Conservation (phyloP, 306 rosid genomes). For the Aeschynomene evenia region DNA sequence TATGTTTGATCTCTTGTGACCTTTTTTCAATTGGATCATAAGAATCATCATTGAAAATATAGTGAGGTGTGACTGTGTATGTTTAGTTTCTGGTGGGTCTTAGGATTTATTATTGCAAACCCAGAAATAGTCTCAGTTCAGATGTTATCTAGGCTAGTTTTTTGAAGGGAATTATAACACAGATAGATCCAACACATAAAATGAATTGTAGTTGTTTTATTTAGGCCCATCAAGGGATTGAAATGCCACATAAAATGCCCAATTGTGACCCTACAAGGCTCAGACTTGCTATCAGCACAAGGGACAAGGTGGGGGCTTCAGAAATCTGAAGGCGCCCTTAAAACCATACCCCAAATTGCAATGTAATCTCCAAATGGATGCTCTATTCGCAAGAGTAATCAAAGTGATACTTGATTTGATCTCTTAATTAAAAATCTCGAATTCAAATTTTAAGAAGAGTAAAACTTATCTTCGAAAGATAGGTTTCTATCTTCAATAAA, state of each 20-base stretch:
- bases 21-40: slow-evolving; percentile 17
- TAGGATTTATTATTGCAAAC: slow-evolving; percentile 14
- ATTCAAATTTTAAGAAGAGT: too few species aligned
- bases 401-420: too few species aligned
- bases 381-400: too few species aligned
- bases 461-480: too few species aligned
- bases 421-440: too few species aligned
- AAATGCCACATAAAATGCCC: slow-evolving; percentile 24
- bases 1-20: slow-evolving; percentile 4
- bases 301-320: slow-evolving; percentile 49
- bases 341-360: slow-evolving; percentile 29
- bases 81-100: slow-evolving; percentile 25
- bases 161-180: not conserved
- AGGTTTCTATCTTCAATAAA: too few species aligned
- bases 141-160: slow-evolving; percentile 39
- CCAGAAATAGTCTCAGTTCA: slow-evolving; percentile 26
- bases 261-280: slow-evolving; percentile 41
- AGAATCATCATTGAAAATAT: slow-evolving; percentile 25
- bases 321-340: slow-evolving; percentile 27
- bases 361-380: slow-evolving; percentile 36
- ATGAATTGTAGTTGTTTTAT: slow-evolving; percentile 20
- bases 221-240: slow-evolving; percentile 30
- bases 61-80: slow-evolving; percentile 5
- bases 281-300: not conserved
- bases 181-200: slow-evolving; percentile 29